These are phyloP conservation scores for Sporodiniella umbellata DNA, from an alignment of 371 early-diverging fungal genomes.

Conservation along the genomic window DNA sequence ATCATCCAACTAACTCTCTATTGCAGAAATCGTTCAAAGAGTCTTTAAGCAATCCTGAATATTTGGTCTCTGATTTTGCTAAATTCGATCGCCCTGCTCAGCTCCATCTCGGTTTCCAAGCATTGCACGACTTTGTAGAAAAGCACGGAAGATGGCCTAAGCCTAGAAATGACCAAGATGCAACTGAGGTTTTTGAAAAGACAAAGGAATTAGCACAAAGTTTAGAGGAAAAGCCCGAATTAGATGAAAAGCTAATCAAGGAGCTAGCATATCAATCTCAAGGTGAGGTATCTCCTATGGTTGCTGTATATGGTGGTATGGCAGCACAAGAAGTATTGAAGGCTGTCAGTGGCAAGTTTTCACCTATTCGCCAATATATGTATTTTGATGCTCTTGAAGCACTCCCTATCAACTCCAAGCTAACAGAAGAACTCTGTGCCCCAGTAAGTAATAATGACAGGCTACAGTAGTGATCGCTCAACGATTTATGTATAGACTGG, in stretches of 20 bases:
- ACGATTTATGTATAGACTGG: slow-evolving; percentile 45
- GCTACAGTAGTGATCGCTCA: no score
- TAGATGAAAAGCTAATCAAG: slow-evolving; percentile 86
- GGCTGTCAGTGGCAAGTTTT: slow-evolving; percentile 93
- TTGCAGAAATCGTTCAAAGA: slow-evolving; percentile 68
- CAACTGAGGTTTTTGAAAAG: slow-evolving; percentile 56
- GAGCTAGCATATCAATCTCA: slow-evolving; percentile 84
- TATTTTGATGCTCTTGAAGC: slow-evolving; percentile 99
- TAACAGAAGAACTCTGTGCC: slow-evolving; percentile 73
- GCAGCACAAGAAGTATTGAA: slow-evolving; percentile 99
- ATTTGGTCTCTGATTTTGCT: slow-evolving; percentile 90
- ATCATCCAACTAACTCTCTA: no score
- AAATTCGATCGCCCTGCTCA: slow-evolving; percentile 95
- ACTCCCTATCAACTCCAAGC: slow-evolving; percentile 64
- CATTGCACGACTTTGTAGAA: slow-evolving; percentile 73
- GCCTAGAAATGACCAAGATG: slow-evolving; percentile 66
- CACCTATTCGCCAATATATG: slow-evolving; percentile 94
- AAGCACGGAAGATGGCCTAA: slow-evolving; percentile 54
- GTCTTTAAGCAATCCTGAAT: slow-evolving; percentile 82
- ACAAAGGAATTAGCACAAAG: slow-evolving; percentile 51
- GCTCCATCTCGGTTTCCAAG: slow-evolving; percentile 92
- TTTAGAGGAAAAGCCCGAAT: slow-evolving; percentile 63
- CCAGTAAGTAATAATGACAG: slow-evolving; percentile 40
- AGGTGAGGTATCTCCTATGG: slow-evolving; percentile 96
- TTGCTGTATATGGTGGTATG: slow-evolving; percentile 97